Base-by-base conservation (phyloP, 1,284 basidiomycete species). In the Microbotryum lychnidis-dioicae region DNA sequence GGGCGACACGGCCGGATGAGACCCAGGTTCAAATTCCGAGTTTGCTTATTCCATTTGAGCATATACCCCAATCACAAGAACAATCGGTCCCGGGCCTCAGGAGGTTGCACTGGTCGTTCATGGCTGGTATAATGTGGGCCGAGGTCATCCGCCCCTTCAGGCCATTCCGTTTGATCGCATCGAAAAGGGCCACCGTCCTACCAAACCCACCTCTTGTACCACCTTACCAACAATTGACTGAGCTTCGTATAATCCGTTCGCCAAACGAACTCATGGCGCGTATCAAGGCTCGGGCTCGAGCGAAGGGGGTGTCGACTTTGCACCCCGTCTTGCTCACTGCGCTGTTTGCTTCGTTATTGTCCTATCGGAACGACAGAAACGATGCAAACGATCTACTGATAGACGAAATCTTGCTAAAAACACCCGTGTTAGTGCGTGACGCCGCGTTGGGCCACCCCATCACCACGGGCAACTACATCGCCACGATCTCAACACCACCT, bases 381-480 rank as follows among this genome's bases (percentile, higher is more conserved):
- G 14, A 42, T 18, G 37, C 14, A 18, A 42, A 10, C 3, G 14
- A 14, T 18, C 3, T 10, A 42, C 3, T 10, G 37, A 42, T 12
- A 16, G 12, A 14, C 37, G 14, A 42, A 42, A 21, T 60, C 8
- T 16, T 44, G 25, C 54, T 56, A 16, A 14, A 46, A 20, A 52
- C 62, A 6, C 58, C 62, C 23, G 12, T 57, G n/a, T 64, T 59
- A 4, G 18, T 58, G 12, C 62, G 62, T 3, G 20, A 23, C 50
- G 21, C 45, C 4, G 10, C 50, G 1, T 12, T 37, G 25, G 33
- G 46, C 31, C 61, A 58, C 29, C 61, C 57, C 1, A 6, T n/a
- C 25, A 25, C 21, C 7, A 52, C 52, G 2, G 56, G 62, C 23
- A 64, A 64, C 52, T 64, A 64, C 53, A 56, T 56, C 25, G 25